Evolutionary conservation across 306 rosid species (phyloP).

Genomic region (Geum urbanum): DNA sequence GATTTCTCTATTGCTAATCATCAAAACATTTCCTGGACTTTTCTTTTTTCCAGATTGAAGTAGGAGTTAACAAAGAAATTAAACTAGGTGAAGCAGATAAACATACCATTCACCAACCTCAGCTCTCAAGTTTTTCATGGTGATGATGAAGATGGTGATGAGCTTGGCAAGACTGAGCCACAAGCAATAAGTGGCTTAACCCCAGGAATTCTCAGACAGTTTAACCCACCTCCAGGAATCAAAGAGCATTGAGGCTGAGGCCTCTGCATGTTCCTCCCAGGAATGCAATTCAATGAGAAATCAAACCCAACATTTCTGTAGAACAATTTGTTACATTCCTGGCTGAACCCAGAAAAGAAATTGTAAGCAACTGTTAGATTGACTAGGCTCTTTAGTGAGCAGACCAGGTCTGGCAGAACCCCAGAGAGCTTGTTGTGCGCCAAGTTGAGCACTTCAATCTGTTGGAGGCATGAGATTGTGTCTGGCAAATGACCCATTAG

Average conservation of each 20-base stretch:
- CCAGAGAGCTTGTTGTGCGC: constrained; percentile 89
- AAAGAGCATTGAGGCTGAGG: constrained; percentile 78
- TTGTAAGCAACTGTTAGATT: constrained; percentile 84
- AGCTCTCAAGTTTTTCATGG: constrained; percentile 34
- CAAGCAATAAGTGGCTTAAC: constrained; percentile 72
- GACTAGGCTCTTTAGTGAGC: constrained; percentile 57
- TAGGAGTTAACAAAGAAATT: constrained; percentile 30
- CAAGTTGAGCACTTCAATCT: constrained; percentile 74
- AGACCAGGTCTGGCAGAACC: constrained; percentile 68
- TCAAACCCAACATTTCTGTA: constrained; percentile 77
- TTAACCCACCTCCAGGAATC: constrained; percentile 78
- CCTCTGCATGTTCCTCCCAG: constrained; percentile 77
- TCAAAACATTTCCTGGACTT: background rate
- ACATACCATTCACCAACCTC: constrained; percentile 35
- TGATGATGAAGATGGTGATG: constrained; percentile 34
- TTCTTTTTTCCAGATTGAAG: constrained; percentile 8
- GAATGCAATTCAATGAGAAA: constrained; percentile 79
- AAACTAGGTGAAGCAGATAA: constrained; percentile 31
- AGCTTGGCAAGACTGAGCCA: constrained; percentile 39
- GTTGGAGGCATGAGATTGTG: constrained; percentile 74
- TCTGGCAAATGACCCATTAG: constrained; percentile 88
- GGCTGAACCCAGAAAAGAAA: constrained; percentile 93
- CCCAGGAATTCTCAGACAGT: constrained; percentile 74
- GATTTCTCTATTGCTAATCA: background rate
- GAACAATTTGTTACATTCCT: constrained; percentile 55